Percentiles rank a stretch among this genome's conserved stretches.
These are phyloP conservation scores for Lathyrus aphaca DNA, from an alignment of 306 rosid genomes.

Conservation along the genomic window DNA sequence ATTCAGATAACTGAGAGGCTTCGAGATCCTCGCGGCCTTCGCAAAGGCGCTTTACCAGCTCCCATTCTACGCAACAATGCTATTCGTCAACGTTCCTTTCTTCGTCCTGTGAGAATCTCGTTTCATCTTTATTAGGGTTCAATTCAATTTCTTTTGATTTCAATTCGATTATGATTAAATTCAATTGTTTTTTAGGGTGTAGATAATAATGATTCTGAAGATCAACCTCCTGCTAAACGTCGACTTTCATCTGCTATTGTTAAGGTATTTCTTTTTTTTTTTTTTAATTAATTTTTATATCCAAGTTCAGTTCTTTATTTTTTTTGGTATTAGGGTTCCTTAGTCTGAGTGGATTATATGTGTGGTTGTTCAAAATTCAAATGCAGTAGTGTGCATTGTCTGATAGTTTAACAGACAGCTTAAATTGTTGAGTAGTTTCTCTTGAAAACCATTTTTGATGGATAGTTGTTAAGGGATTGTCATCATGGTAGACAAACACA, in stretches of 20 bases:
- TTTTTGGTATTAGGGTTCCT: background rate
- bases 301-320: background rate
- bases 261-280: conserved; percentile 51
- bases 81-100: conserved; percentile 70
- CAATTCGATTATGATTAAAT: background rate
- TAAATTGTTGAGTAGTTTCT: background rate
- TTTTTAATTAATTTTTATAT: background rate
- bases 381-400: conserved; percentile 11
- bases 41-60: conserved; percentile 61
- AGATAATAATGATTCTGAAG: conserved; percentile 65
- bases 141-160: background rate
- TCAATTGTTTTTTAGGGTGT: conserved; percentile 44
- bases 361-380: conserved; percentile 18
- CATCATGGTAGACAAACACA: background rate
- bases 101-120: conserved; percentile 56
- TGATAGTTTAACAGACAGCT: background rate
- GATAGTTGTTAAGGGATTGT: background rate
- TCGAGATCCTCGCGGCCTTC: conserved; percentile 96
- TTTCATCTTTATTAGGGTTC: conserved; percentile 29
- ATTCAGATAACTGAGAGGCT: conserved; percentile 89
- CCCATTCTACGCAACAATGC: conserved; percentile 71
- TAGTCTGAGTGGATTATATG: background rate
- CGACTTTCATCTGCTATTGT: conserved; percentile 91
- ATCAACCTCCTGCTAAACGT: conserved; percentile 78
- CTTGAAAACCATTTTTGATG: background rate